Evolutionary conservation across 2,329 filamentous ascomycete genomes (phyloP), one percentile per base, ranked within the genome.

Genomic region (Phaeosphaeriaceae sp.): DNA sequence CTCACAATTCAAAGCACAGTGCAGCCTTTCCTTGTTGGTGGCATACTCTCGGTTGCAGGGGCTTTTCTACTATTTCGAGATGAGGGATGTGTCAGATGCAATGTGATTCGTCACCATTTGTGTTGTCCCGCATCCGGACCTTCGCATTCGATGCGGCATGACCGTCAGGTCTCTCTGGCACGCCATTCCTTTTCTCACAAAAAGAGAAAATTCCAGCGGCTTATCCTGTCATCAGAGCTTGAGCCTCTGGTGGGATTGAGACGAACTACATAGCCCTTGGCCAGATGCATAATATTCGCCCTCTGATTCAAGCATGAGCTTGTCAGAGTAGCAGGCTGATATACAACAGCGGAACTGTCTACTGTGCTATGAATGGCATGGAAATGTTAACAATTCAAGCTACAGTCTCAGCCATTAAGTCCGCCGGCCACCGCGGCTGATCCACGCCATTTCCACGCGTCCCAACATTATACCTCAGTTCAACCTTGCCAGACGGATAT

Each of bases 401-500:
- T 22, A 24, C 2, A 33, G 80, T 56, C 55, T 82, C 78, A 9
- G 73, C 73, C 52, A 67, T 75, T 62, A 82, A 62, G 70, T 84
- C 74, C 11, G 76, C 66, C 7, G 83, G 84, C 82, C 83, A 86
- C 41, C 63, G 68, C 4, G 83, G 69, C 62, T 77, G 60, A 67
- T 86, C 83, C 2, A 81, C 72, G 1, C 83, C 83, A 68, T 86
- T 86, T 7, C 76, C 76, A 63, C 83, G 75, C 3, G 82, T 83
- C 1, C 83, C 81, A 19, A 86, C 74, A 57, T 83, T 80, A 63
- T 78, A 85, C 27, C 73, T 72, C 47, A 82, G 68, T 49, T 80
- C 41, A 9, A 74, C 71, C 19, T 54, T 62, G 0, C 63, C 66
- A 1, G 63, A 56, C 1, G 69, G 67, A 48, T 66, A 85, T 44